phyloP scores from a whole-genome alignment of 257 asterid species.

The Striga asiatica region DNA sequence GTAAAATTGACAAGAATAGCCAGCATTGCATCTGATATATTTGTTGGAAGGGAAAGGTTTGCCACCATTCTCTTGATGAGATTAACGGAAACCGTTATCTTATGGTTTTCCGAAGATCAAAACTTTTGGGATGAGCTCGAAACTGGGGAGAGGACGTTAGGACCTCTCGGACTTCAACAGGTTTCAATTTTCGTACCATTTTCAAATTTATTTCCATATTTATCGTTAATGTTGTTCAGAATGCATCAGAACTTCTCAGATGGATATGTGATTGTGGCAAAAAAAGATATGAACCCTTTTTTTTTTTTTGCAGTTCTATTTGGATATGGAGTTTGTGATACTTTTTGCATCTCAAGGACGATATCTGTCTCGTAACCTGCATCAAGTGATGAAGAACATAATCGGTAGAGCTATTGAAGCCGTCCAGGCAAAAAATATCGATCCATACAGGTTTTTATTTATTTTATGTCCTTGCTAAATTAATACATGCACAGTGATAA shows the following conservation, averaged over 20 bases:
- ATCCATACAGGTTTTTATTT: conserved; percentile 59
- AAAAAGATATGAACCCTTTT: background rate
- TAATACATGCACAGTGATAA: background rate
- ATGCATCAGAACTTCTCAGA: too few relatives aligned
- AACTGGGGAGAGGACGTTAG: conserved; percentile 45
- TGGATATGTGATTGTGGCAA: background rate
- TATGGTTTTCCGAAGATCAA: conserved; percentile 94
- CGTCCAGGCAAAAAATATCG: conserved; percentile 61
- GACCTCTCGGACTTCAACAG: conserved; percentile 94
- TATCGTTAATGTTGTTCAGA: background rate
- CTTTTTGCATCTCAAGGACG: conserved; percentile 92
- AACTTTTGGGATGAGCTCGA: conserved; percentile 91
- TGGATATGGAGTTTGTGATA: conserved; percentile 96
- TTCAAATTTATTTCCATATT: background rate
- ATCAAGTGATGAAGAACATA: conserved; percentile 82
- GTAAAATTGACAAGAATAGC: conserved; percentile 52
- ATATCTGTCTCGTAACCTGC: conserved; percentile 75
- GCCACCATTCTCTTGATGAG: conserved; percentile 77
- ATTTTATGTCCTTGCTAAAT: background rate
- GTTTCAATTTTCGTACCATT: conserved; percentile 19
- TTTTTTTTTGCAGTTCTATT: conserved; percentile 57
- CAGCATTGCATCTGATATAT: conserved; percentile 58
- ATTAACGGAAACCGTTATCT: conserved; percentile 82
- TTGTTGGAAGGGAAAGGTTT: conserved; percentile 82
- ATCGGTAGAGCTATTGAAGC: conserved; percentile 84